Evolutionary conservation across 2,329 filamentous ascomycete genomes (phyloP), one percentile per base, ranked within the genome.

Genomic region (Nothopassalora personata): DNA sequence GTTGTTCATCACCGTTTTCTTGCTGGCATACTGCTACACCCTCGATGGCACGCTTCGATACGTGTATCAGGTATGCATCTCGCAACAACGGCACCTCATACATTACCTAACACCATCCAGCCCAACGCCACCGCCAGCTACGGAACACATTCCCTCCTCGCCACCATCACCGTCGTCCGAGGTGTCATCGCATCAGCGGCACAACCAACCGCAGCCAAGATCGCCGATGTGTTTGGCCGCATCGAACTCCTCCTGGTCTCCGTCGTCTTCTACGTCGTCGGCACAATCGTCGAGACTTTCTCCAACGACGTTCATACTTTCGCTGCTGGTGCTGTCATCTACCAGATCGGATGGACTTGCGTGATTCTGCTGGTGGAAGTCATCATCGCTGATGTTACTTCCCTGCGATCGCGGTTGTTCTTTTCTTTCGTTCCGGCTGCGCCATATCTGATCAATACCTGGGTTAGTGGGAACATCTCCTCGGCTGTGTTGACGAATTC

Each of bases 361-460:
- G 76, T 86, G 28, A 76, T 85, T 18, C 73, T 88, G 11, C 76
- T 88, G 1, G 77, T 87, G 23, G 84, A 88, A 70, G 82, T 88
- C 66, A 79, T 88, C 60, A 76, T 88, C 49, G 85, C 80, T 48
- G 86, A 88, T 64, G 78, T 85, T 28, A 86, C 85, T 1, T 87
- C 85, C 1, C 81, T 83, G 6, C 80, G 84, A 13, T 78, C 83
- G 10, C 83, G 86, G 67, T 75, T 88, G 8, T 75, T 88, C 64
- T 87, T 86, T 75, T 85, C 82, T 51, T 88, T 86, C 67, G 74
- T 87, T n/a, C 83, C 83, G 0, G 81, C 81, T 0, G 68, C 80
- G 3, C 84, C 84, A 0, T 86, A 84, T 65, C 67, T 86, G 48
- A 75, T 77, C 70, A 87, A 86, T 66, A 84, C 84, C 0, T 87